Evolutionary conservation across 768 basidiomycete genomes (phyloP).

Genomic region (Tulasnella sp.): DNA sequence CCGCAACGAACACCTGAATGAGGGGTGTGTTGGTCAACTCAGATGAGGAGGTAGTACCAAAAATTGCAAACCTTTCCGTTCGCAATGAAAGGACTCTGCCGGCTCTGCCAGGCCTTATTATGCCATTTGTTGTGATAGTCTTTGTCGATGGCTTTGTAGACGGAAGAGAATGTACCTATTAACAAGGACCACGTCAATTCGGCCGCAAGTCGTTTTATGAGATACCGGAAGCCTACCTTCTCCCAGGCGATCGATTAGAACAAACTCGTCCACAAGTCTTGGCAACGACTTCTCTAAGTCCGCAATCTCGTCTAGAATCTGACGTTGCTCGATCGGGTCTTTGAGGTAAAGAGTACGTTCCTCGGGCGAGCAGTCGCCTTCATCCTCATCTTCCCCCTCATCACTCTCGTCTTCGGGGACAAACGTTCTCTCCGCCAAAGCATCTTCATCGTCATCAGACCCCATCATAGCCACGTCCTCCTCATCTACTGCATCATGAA

Average conservation of each 20-base stretch:
- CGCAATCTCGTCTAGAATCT: conserved; percentile 72
- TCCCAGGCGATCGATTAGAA: conserved; percentile 82
- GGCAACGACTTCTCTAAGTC: conserved; percentile 67
- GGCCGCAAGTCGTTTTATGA: neutral
- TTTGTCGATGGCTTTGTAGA: conserved; percentile 94
- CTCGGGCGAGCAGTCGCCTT: conserved; percentile 46
- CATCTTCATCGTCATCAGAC: conserved; percentile 33
- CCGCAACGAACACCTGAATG: conserved; percentile 69
- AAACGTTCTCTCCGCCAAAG: neutral
- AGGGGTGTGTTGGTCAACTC: neutral
- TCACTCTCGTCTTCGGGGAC: conserved; percentile 41
- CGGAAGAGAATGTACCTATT: conserved; percentile 91
- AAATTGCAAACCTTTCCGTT: conserved; percentile 13
- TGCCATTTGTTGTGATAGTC: conserved; percentile 71
- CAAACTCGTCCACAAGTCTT: conserved; percentile 62
- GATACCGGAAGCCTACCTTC: conserved; percentile 48
- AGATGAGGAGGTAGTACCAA: neutral
- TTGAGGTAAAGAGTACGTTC: conserved; percentile 57
- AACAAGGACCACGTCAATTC: neutral
- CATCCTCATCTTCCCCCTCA: conserved; percentile 25
- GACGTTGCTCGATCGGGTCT: conserved; percentile 61
- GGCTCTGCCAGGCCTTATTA: conserved; percentile 68
- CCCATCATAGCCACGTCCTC: conserved; percentile 40
- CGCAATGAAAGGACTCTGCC: conserved; percentile 61
- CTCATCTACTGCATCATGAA: conserved; percentile 39